phyloP scores from a whole-genome alignment of 1,284 basidiomycete species.

The Pseudozyma sp. region DNA sequence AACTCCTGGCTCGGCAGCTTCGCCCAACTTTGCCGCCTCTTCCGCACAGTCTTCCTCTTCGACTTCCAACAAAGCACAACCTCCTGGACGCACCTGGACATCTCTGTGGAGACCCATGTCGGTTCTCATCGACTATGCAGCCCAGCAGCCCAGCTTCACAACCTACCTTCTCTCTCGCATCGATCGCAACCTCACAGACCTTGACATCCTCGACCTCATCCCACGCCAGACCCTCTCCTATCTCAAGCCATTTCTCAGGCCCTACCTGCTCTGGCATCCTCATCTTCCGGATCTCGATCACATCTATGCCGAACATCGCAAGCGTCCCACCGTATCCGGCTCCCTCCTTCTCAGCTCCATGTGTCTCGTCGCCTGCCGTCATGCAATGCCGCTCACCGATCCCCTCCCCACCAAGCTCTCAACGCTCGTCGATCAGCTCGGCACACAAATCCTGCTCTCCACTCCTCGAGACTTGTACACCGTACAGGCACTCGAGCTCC shows the following conservation, averaged over 20 bases:
- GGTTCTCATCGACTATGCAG: conserved; percentile 51
- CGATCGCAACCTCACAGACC: conserved; percentile 20
- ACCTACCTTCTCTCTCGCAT: conserved; percentile 40
- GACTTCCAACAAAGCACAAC: conserved; percentile 15
- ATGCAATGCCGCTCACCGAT: conserved; percentile 47
- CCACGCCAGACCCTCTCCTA: conserved; percentile 22
- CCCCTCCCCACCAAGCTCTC: conserved; percentile 34
- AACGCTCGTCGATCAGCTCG: conserved; percentile 44
- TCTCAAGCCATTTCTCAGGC: conserved; percentile 40
- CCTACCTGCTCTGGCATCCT: conserved; percentile 48
- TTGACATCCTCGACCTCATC: conserved; percentile 44
- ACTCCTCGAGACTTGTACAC: conserved; percentile 46
- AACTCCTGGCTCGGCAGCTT: conserved; percentile 7
- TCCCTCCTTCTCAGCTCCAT: conserved; percentile 46
- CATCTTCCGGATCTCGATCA: conserved; percentile 36
- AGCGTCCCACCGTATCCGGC: conserved; percentile 31
- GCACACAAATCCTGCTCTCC: conserved; percentile 45
- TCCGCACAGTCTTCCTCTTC: conserved; percentile 6
- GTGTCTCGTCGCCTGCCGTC: conserved; percentile 44
- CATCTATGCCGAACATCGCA: conserved; percentile 31
- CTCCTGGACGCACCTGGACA: conserved; percentile 50
- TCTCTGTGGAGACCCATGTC: conserved; percentile 49
- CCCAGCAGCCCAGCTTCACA: conserved; percentile 44
- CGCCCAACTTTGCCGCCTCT: conserved; percentile 10
- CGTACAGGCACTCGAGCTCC: conserved; percentile 43